Evolutionary conservation across 2,329 filamentous ascomycete species (phyloP).

Genomic region (Teratosphaeria nubilosa): DNA sequence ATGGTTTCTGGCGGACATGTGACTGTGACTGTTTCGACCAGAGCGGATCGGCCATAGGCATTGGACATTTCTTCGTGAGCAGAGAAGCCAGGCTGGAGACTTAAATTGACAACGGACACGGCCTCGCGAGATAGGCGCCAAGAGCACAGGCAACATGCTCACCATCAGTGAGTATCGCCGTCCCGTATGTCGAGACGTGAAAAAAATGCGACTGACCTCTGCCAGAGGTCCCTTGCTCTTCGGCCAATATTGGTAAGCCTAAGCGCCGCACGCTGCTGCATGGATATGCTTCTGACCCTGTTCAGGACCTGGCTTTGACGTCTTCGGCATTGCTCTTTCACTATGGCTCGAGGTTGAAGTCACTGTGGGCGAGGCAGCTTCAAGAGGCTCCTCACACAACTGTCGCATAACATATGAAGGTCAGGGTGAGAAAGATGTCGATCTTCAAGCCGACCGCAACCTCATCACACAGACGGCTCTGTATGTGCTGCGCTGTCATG

Average conservation of each 20-base stretch:
- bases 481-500: conserved; percentile 89
- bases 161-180: conserved; percentile 1
- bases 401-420: conserved; percentile 89
- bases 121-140: neutral
- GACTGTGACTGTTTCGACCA: neutral
- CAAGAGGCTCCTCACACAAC: conserved; percentile 57
- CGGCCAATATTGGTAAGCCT: conserved; percentile 71
- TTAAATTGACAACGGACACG: too few species aligned
- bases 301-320: conserved; percentile 78
- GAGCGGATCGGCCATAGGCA: neutral
- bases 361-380: conserved; percentile 54
- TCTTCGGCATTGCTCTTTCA: conserved; percentile 88
- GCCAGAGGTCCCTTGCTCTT: conserved; percentile 69
- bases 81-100: neutral
- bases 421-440: conserved; percentile 66
- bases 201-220: neutral
- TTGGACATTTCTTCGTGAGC: neutral
- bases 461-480: conserved; percentile 88
- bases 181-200: neutral
- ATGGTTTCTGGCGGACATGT: neutral
- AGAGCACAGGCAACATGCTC: neutral
- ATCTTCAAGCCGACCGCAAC: conserved; percentile 75
- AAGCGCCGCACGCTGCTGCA: neutral
- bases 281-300: neutral
- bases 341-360: conserved; percentile 87